A percentile compares a stretch with the other conserved stretches of the same genome.
Conservation (phyloP, 2,329 filamentous ascomycete species). For the Sarocladium brachiariae region DNA sequence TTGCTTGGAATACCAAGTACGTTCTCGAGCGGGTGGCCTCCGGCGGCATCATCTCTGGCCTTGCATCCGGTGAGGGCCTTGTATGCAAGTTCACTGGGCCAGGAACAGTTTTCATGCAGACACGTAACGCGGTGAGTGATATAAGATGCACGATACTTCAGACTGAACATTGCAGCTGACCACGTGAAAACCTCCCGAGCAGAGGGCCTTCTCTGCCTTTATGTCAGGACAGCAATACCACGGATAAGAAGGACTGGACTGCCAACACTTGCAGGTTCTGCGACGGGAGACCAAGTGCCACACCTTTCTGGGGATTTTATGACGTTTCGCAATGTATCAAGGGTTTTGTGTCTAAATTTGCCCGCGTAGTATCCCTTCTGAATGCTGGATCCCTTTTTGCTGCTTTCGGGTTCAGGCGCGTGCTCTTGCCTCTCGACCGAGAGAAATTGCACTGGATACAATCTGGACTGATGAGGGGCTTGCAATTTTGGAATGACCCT, state of each 20-base stretch:
- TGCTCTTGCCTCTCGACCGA: too few relatives aligned
- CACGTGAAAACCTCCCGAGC: constrained; percentile 1
- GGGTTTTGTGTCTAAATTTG: not conserved
- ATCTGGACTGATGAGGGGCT: too few relatives aligned
- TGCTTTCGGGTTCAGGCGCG: too few relatives aligned
- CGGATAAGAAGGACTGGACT: constrained; percentile 14
- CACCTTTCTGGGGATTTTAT: not conserved
- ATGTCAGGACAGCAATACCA: constrained; percentile 40
- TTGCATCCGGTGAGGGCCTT: constrained; percentile 76
- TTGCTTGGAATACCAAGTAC: constrained; percentile 97
- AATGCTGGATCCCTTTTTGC: too few relatives aligned
- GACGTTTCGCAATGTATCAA: not conserved
- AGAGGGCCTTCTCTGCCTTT: constrained; percentile 47
- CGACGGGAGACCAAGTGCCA: too few relatives aligned
- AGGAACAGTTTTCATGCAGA: constrained; percentile 88
- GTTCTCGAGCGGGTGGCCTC: constrained; percentile 82
- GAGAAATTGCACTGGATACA: too few relatives aligned
- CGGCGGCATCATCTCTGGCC: constrained; percentile 84
- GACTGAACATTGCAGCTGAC: too few relatives aligned
- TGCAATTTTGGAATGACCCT: too few relatives aligned
- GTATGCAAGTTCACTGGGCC: constrained; percentile 93
- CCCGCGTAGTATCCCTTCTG: too few relatives aligned
- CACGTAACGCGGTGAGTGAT: constrained; percentile 69
- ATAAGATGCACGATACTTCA: too few relatives aligned
- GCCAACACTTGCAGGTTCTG: not conserved